Evolutionary conservation across 2,329 filamentous ascomycete species (phyloP).

Genomic region (Talaromyces sp.): DNA sequence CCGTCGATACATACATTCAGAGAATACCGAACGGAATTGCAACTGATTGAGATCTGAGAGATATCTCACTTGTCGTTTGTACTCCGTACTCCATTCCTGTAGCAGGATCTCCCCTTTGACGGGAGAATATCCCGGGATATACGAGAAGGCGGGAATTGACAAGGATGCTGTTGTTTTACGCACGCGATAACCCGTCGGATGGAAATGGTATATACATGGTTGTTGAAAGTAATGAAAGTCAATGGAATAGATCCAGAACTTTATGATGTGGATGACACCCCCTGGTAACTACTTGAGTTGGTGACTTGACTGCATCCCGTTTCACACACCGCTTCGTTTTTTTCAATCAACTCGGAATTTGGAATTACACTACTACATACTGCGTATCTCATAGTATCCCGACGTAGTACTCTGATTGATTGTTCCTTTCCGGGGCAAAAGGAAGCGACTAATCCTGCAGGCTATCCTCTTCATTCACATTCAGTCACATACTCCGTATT

Average conservation of each 20-base stretch:
- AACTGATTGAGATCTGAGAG: not conserved
- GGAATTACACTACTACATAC: not conserved
- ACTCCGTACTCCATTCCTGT: not conserved
- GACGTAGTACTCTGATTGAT: not conserved
- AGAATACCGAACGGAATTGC: not conserved
- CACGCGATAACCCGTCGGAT: not conserved
- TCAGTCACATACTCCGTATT: not conserved
- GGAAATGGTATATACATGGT: not conserved
- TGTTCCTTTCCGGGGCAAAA: not conserved
- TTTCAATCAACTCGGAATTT: not conserved
- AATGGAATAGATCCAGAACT: slow-evolving; percentile 7
- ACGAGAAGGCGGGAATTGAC: not conserved
- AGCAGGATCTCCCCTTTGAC: not conserved
- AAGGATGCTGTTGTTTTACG: not conserved
- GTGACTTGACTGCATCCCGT: slow-evolving; percentile 8
- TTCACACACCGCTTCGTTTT: slow-evolving; percentile 16
- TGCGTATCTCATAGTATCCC: not conserved
- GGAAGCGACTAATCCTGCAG: not conserved
- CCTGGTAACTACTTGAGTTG: not conserved
- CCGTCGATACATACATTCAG: not conserved
- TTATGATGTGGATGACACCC: not conserved
- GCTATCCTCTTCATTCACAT: not conserved
- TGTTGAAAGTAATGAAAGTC: not conserved
- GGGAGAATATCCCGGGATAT: not conserved
- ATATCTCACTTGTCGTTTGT: no score